Base-by-base conservation (phyloP, 805 yeast genomes). In the Wickerhamiella alocasiicola region DNA sequence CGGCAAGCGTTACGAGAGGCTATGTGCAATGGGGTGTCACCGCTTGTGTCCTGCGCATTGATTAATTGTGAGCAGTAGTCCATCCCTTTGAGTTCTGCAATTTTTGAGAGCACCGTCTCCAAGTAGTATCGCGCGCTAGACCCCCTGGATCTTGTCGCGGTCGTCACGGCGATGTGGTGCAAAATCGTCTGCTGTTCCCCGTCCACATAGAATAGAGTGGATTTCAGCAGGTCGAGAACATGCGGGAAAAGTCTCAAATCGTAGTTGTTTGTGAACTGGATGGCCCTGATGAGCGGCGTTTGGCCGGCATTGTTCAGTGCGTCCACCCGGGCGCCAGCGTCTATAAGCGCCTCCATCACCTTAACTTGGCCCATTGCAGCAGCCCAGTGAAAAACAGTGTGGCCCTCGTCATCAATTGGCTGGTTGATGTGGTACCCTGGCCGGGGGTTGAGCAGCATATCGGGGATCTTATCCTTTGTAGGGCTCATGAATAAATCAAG, bases 381-480 rank as follows among this genome's bases (percentile, higher is more conserved):
- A 0, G 97, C 94, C 96, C 97, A 91, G 60, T 91, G 98, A 50
- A 91, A 76, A 2, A 94, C 80, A 0, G 95, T 81, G 55, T 91
- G 93, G 1, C 95, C 93, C 55, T 91, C 96, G 44, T 82, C 87
- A 56, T 91, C 98, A 19, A 91, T 82, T 3, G 84, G 76, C 40
- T 80, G 82, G 63, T 78, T 71, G 46, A 81, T 70, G 48, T 81
- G 74, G 51, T 80, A 77, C 41, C 72, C 78, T 18, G 69, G 65
- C 2, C 81, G 76, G 0, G 83, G 78, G 48, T 74, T 67, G 28
- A 70, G 62, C 12, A 82, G 62, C 52, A 81, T 76, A 18, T 70
- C 73, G 0, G 94, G 94, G 20, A 81, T 65, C 3, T 58, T 49
- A 26, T 69, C 71, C 41, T 73, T 77, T 44, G 74, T 78, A 2